Base-by-base conservation (phyloP, 2,329 filamentous ascomycete species). In the Venturiaceae sp. region DNA sequence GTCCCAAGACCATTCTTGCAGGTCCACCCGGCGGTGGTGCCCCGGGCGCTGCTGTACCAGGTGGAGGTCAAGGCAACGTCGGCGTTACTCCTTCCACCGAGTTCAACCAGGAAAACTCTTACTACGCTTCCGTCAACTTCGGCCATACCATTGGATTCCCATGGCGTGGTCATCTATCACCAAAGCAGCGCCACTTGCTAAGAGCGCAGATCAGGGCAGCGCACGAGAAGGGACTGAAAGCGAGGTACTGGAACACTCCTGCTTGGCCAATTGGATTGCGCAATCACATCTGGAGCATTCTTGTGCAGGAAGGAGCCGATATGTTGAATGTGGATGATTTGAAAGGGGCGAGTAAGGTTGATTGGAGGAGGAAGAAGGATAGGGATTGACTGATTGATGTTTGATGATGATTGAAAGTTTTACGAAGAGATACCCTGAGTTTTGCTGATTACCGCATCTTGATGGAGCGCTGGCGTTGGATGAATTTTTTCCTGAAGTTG, bases 41-140 rank as follows among this genome's bases (percentile, higher is more conserved):
- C 9, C 21, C 53, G 16, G 9, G 32, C 4, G 28, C 23, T 52
- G 21, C 30, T 5, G n/a, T n/a, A 7, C 26, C 39, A 36, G 56
- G 16, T 50, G 28, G 39, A 39, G 75, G 76, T 26, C 79, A 81
- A 68, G 79, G 78, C 58, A 68, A 70, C 16, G 72, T 75, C 55
- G 74, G 74, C 55, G 72, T 73, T 44, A 64, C 69, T 1, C 64
- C 65, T 2, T 61, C 67, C 3, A 71, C 74, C 62, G 68, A 68
- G 0, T 86, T 79, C 70, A 75, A 77, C 64, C 59, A 65, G 1
- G 71, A 72, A 19, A 89, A 87, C 67, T 86, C 83, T 3, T 85
- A 83, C 70, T 89, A 88, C 68, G 83, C 85, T 19, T 85, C 81
- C 53, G 77, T 79, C 3, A 78, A 80, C 16, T 85, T 88, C 65